phyloP scores from a whole-genome alignment of 441 rosid species.

The Jatropha podagrica region DNA sequence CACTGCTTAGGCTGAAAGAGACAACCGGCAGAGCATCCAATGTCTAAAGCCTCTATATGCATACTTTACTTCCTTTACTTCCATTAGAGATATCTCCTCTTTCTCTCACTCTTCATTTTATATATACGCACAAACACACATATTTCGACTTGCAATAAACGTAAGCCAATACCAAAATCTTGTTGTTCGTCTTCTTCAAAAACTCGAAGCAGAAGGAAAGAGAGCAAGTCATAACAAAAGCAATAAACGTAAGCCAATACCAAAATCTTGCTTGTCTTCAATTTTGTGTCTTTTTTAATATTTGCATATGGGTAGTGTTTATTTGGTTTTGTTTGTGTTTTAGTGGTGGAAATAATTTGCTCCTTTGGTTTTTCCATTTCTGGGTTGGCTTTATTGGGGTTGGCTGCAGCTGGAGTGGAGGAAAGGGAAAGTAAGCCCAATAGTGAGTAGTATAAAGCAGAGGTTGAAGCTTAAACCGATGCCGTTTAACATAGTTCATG shows the following conservation, averaged over 20 bases:
- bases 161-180: too few relatives aligned
- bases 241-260: slow-evolving; percentile 44
- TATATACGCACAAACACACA: not conserved
- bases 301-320: not conserved
- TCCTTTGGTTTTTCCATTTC: not conserved
- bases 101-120: not conserved
- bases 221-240: slow-evolving; percentile 6
- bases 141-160: slow-evolving; percentile 21
- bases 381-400: not conserved
- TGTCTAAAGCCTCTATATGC: slow-evolving; percentile 10
- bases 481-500: slow-evolving; percentile 66
- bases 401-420: slow-evolving; percentile 52
- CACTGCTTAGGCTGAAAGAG: slow-evolving; percentile 17
- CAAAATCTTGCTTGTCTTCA: not conserved
- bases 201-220: not conserved
- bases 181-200: slow-evolving; percentile 26
- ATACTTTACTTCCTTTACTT: slow-evolving; percentile 1
- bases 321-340: not conserved
- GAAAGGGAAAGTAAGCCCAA: slow-evolving; percentile 56
- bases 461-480: slow-evolving; percentile 42
- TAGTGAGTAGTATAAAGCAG: slow-evolving; percentile 43
- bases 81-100: slow-evolving; percentile 20
- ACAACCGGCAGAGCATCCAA: slow-evolving; percentile 44
- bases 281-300: not conserved
- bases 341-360: too few relatives aligned